Evolutionary conservation across 2,329 filamentous ascomycete species (phyloP), one percentile per base, ranked within the genome.

Genomic region (Zymoseptoria pseudotritici): DNA sequence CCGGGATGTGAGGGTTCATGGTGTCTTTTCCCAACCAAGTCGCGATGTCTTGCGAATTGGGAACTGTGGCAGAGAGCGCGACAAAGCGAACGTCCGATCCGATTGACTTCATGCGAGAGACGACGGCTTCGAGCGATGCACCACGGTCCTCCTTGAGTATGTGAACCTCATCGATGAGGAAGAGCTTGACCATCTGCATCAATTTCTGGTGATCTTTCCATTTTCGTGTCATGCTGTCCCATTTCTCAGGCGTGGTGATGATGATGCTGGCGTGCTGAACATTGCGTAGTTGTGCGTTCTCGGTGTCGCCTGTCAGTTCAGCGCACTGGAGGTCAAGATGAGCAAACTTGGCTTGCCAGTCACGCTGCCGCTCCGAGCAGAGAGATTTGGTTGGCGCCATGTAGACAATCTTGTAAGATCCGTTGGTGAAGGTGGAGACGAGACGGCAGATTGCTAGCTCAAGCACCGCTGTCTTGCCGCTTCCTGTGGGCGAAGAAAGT

Each of bases 151-250:
- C 90, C 67, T 91, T 93, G 57, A 96, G 79, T 42, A 94, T 91
- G 66, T 96, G 90, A 0, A 95, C 89, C 70, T 96, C 90, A 66
- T 96, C 90, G 58, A 96, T 91, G 20, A 96, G 80, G 63, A 94
- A 90, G 0, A 96, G 76, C 61, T 87, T 89, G 53, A 95, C 83
- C 63, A 92, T 79, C 60, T 87, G 83, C 74, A 95, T 84, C 19
- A 95, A 76, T 64, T 81, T 88, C 56, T 82, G 81, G 67, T 95
- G 88, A 66, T 95, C 90, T 66, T 86, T 85, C 91, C 91, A 95
- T 70, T 90, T 92, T 19, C 90, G 81, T 0, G 91, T 95, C 72
- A 94, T 86, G 61, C 89, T 93, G 70, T 96, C 90, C 90, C 90
- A 95, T 70, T 95, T 95, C 73, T 96, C 90, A 0, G 91, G 90